Evolutionary conservation across 257 asterid species (phyloP).

Genomic region (Schizonepeta tenuifolia): DNA sequence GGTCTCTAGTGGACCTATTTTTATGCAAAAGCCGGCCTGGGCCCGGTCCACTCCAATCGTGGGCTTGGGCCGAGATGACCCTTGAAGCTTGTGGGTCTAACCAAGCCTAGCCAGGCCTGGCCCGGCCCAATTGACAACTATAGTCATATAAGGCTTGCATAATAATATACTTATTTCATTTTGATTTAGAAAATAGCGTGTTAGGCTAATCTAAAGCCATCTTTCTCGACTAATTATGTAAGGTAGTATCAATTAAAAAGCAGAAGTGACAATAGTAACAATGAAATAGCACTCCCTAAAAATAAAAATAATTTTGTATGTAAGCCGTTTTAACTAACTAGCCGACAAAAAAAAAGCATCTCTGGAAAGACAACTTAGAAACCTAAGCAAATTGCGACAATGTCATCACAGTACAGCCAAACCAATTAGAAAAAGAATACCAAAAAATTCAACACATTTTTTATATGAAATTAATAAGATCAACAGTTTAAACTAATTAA

Average conservation of each 20-base stretch:
- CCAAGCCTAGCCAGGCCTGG: too few species aligned
- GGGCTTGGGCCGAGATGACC: too few species aligned
- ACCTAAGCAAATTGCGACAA: neutral
- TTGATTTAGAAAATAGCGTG: too few species aligned
- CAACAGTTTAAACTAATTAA: neutral
- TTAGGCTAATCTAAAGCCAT: neutral
- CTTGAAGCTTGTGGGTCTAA: too few species aligned
- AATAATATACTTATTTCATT: too few species aligned
- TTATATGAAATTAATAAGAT: neutral
- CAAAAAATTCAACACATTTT: neutral
- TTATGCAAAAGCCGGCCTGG: too few species aligned
- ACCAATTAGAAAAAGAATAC: neutral
- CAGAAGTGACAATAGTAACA: neutral
- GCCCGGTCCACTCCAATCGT: too few species aligned
- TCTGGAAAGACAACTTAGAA: neutral
- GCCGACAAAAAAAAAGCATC: conserved; percentile 22
- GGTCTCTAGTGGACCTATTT: too few species aligned
- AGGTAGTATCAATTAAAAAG: neutral
- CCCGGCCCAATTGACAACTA: too few species aligned
- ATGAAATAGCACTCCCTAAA: neutral
- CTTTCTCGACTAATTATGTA: neutral
- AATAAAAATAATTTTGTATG: neutral
- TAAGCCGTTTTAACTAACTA: neutral
- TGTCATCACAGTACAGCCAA: neutral
- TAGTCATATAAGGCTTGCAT: too few species aligned